Percentiles rank a stretch among this genome's conserved stretches.
Conservation (phyloP, 257 asterid genomes). For the Ilex aquifolium region DNA sequence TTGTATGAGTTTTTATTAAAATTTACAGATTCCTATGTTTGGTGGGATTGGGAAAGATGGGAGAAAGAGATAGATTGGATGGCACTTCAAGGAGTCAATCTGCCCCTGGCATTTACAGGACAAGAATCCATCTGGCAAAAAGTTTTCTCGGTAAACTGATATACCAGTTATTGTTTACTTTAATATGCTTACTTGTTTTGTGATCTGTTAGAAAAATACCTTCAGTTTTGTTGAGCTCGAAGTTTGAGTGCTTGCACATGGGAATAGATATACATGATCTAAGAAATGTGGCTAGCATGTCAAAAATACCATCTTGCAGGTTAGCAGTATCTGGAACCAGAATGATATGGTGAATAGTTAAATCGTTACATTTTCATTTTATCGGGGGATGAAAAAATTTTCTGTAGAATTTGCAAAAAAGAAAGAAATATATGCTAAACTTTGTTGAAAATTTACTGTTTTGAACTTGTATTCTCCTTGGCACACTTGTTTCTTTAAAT, state of each 20-base stretch:
- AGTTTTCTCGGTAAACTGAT: slow-evolving; percentile 51
- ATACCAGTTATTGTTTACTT: too few species aligned
- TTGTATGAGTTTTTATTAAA: slow-evolving; percentile 10
- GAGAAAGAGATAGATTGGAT: slow-evolving; percentile 99
- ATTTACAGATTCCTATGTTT: slow-evolving; percentile 83
- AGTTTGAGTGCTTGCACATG: background rate
- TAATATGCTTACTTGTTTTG: too few species aligned
- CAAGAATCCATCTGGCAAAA: slow-evolving; percentile 95
- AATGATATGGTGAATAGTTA: background rate
- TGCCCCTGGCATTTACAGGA: slow-evolving; percentile 93
- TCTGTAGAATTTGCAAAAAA: background rate
- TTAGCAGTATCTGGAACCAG: background rate
- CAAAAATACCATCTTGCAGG: background rate
- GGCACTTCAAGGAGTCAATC: slow-evolving; percentile 93
- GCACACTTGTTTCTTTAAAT: too few species aligned
- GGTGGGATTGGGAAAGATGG: slow-evolving; percentile 99
- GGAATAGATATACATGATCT: too few species aligned
- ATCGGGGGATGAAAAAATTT: background rate
- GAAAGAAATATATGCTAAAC: too few species aligned
- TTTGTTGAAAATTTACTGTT: too few species aligned
- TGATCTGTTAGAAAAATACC: background rate
- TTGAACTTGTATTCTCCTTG: too few species aligned
- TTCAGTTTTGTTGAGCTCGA: background rate
- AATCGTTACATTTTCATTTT: background rate
- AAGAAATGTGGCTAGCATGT: too few species aligned